Evolutionary conservation across 2,329 filamentous ascomycete species (phyloP).

Genomic region (Hypomyces perniciosus): DNA sequence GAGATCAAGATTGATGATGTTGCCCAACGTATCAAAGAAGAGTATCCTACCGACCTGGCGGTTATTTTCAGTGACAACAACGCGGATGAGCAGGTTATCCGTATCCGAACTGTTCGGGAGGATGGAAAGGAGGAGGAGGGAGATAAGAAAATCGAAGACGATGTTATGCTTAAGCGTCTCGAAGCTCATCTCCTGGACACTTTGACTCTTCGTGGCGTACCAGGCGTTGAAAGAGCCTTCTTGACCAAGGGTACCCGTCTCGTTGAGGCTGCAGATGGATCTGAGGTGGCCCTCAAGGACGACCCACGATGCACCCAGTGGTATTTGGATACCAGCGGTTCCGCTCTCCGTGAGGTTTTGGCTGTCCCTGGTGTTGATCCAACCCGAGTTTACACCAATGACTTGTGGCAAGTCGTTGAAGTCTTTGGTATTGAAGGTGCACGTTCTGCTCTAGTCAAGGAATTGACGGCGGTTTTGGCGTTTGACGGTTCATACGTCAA

Average conservation of each 20-base stretch:
- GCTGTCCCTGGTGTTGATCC: slow-evolving; percentile 83
- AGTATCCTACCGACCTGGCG: slow-evolving; percentile 77
- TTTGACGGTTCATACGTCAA: slow-evolving; percentile 99
- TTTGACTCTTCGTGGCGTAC: slow-evolving; percentile 83
- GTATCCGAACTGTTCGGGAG: slow-evolving; percentile 72
- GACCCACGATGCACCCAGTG: slow-evolving; percentile 79
- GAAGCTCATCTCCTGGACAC: slow-evolving; percentile 89
- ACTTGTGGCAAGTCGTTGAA: slow-evolving; percentile 88
- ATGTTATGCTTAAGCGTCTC: slow-evolving; percentile 86
- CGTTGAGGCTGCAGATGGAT: slow-evolving; percentile 61
- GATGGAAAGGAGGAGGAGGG: slow-evolving; percentile 68
- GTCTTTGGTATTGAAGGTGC: slow-evolving; percentile 96
- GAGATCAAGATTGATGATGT: slow-evolving; percentile 88
- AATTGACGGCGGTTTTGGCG: slow-evolving; percentile 86
- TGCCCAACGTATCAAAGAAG: slow-evolving; percentile 79
- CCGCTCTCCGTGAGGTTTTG: slow-evolving; percentile 76
- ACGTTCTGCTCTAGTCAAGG: slow-evolving; percentile 76
- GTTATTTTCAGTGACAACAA: slow-evolving; percentile 99
- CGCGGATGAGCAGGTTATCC: slow-evolving; percentile 89
- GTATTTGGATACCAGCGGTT: slow-evolving; percentile 93
- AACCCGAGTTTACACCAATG: slow-evolving; percentile 84
- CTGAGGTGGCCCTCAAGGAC: slow-evolving; percentile 66
- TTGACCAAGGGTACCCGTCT: slow-evolving; percentile 74
- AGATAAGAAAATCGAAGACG: slow-evolving; percentile 64
- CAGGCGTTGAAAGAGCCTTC: slow-evolving; percentile 85